These are phyloP conservation scores for Pisolithus microcarpus DNA, from an alignment of 768 basidiomycete genomes.

Conservation along the genomic window DNA sequence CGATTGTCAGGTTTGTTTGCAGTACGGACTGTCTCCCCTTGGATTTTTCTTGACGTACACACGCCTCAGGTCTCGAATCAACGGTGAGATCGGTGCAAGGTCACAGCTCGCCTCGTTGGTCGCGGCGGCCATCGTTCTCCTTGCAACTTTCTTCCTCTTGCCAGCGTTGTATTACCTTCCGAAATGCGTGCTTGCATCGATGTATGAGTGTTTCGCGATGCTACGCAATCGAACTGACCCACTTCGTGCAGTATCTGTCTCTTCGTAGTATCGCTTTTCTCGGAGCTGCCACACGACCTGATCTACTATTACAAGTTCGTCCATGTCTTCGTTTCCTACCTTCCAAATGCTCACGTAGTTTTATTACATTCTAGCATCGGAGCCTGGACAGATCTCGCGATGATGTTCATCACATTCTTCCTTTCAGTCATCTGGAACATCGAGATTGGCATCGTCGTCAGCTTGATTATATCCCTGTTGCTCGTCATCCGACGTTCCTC, in stretches of 20 bases:
- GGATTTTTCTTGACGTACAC: neutral
- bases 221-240: constrained; percentile 7
- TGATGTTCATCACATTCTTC: constrained; percentile 85
- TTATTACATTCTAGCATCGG: constrained; percentile 42
- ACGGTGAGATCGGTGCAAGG: constrained; percentile 80
- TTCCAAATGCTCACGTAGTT: neutral
- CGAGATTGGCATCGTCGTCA: constrained; percentile 88
- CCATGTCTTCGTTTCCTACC: neutral
- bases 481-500: constrained; percentile 89
- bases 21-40: neutral
- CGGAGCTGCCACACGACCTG: constrained; percentile 84
- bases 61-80: constrained; percentile 62
- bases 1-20: constrained; percentile 68
- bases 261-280: constrained; percentile 77
- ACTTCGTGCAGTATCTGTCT: constrained; percentile 58
- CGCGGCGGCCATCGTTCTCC: constrained; percentile 63
- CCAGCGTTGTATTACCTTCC: constrained; percentile 83
- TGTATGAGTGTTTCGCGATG: constrained; percentile 43
- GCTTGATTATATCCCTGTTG: constrained; percentile 79
- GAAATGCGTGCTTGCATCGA: constrained; percentile 81
- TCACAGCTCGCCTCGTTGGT: constrained; percentile 87
- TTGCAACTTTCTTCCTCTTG: constrained; percentile 86
- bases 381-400: constrained; percentile 86
- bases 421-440: constrained; percentile 86
- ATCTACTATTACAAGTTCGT: constrained; percentile 75